phyloP scores from a whole-genome alignment of 2,329 filamentous ascomycete genomes.

The Trichoderma sp. region DNA sequence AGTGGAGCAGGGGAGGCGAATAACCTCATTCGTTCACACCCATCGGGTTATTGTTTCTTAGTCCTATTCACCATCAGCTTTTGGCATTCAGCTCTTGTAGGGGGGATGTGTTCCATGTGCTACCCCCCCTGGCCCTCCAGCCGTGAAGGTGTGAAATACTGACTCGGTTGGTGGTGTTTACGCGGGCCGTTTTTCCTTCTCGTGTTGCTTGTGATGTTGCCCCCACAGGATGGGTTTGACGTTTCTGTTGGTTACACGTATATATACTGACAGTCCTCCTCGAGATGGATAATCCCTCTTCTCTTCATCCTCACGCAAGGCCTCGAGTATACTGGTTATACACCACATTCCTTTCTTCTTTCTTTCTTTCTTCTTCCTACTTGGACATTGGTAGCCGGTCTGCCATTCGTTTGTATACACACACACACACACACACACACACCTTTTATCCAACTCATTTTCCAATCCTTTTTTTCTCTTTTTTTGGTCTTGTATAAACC shows the following conservation, averaged over 20 bases:
- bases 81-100: not conserved
- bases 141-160: not conserved
- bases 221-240: not conserved
- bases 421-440: not conserved
- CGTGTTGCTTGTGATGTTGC: not conserved
- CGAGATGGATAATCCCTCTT: not conserved
- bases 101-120: not conserved
- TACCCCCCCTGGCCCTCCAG: not conserved
- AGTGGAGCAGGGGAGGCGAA: not conserved
- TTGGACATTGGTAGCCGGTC: not conserved
- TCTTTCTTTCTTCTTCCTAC: not conserved
- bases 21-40: not conserved
- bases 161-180: not conserved
- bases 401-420: conserved; percentile 20
- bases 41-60: not conserved
- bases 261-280: not conserved
- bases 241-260: not conserved
- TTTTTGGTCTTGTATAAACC: not conserved
- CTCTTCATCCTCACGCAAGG: not conserved
- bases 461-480: not conserved
- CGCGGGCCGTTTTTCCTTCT: not conserved
- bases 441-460: not conserved
- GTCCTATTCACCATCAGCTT: not conserved
- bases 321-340: not conserved
- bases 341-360: not conserved